phyloP scores from a whole-genome alignment of 1,139 yeast species.

The Blastobotrys apis region DNA sequence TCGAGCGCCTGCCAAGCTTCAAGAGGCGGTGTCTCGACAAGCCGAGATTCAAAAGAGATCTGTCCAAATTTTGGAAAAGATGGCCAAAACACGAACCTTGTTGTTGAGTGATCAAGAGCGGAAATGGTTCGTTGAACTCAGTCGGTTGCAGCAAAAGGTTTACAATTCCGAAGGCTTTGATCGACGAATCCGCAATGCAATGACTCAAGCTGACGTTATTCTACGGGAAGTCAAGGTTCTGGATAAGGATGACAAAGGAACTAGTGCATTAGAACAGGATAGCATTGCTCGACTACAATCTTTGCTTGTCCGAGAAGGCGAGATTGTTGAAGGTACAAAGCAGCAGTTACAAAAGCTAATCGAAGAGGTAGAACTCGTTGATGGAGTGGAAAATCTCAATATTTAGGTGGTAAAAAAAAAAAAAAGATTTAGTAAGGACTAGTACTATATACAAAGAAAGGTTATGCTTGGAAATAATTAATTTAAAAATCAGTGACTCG shows the following conservation, averaged over 20 bases:
- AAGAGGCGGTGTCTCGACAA: slow-evolving; percentile 32
- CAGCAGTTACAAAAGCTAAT: slow-evolving; percentile 13
- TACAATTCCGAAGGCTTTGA: slow-evolving; percentile 23
- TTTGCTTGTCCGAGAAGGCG: slow-evolving; percentile 17
- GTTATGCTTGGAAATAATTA: too few relatives aligned
- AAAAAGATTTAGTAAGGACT: too few relatives aligned
- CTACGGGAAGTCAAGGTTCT: slow-evolving; percentile 13
- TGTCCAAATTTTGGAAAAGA: slow-evolving; percentile 29
- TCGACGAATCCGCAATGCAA: slow-evolving; percentile 21
- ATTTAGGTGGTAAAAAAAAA: too few relatives aligned
- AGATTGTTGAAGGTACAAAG: slow-evolving; percentile 17
- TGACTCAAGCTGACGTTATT: slow-evolving; percentile 18
- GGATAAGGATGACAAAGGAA: slow-evolving; percentile 3
- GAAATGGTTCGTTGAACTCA: slow-evolving; percentile 45
- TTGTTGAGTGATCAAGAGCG: slow-evolving; percentile 42
- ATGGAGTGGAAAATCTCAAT: slow-evolving; percentile 5
- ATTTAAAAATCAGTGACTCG: slow-evolving; percentile 85
- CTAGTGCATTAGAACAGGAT: slow-evolving; percentile 11
- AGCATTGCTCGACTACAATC: slow-evolving; percentile 15
- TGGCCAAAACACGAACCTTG: slow-evolving; percentile 29
- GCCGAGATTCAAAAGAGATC: slow-evolving; percentile 34
- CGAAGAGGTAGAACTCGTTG: slow-evolving; percentile 8
- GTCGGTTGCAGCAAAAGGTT: slow-evolving; percentile 26
- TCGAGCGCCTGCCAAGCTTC: slow-evolving; percentile 14
- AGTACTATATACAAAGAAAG: too few relatives aligned